phyloP scores from a whole-genome alignment of 1,139 yeast genomes.

The Geotrichum bryndzae region DNA sequence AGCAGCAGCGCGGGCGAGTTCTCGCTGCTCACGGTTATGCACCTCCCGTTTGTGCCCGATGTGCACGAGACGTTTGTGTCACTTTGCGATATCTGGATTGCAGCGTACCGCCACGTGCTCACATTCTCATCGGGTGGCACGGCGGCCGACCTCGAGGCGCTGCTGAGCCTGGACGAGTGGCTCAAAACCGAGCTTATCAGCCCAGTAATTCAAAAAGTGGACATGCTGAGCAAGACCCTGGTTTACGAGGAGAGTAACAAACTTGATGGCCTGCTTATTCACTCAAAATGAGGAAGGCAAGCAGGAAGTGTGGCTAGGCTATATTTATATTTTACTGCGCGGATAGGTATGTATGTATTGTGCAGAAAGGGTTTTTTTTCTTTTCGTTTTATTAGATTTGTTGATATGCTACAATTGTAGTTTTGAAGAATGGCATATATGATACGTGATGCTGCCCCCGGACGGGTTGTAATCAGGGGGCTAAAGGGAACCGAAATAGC shows the following conservation, averaged over 20 bases:
- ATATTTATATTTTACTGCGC: not conserved
- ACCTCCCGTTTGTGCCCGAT: constrained; percentile 32
- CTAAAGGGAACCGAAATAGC: not conserved
- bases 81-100: constrained; percentile 28
- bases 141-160: constrained; percentile 7
- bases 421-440: not conserved
- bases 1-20: constrained; percentile 18
- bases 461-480: not conserved
- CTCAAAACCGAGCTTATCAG: constrained; percentile 25
- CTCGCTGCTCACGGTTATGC: constrained; percentile 24
- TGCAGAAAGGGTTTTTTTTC: not conserved
- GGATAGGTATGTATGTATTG: not conserved
- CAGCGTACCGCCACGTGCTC: constrained; percentile 25
- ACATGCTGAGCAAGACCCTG: constrained; percentile 25
- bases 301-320: no score
- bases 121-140: constrained; percentile 16
- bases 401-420: not conserved
- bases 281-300: constrained; percentile 9
- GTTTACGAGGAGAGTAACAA: constrained; percentile 28
- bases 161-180: constrained; percentile 28
- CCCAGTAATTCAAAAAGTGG: constrained; percentile 29
- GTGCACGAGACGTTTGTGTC: constrained; percentile 29
- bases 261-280: constrained; percentile 25
- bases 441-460: not conserved
- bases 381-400: not conserved